Conservation (phyloP, 2,329 filamentous ascomycete species). For the Xylaria sp. region DNA sequence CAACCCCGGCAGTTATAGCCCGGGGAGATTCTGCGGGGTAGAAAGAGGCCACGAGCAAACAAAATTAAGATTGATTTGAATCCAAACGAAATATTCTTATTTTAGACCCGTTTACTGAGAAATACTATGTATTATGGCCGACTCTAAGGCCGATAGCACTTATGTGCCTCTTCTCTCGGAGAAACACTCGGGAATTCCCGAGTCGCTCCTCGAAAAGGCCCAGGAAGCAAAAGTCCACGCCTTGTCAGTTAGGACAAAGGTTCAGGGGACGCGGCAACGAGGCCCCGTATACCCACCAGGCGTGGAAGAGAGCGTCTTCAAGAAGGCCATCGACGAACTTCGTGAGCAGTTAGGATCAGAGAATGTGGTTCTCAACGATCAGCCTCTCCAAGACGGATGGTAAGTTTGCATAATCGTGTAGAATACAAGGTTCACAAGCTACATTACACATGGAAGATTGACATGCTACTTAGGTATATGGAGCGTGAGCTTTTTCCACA, state of each 20-base stretch:
- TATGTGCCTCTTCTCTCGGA: slow-evolving; percentile 51
- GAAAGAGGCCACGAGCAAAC: not conserved
- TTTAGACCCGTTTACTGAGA: not conserved
- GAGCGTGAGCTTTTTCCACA: slow-evolving; percentile 40
- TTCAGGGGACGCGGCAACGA: slow-evolving; percentile 43
- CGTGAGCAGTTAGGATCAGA: slow-evolving; percentile 48
- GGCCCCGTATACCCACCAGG: slow-evolving; percentile 53
- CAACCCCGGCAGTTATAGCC: slow-evolving; percentile 27
- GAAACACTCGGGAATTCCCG: slow-evolving; percentile 54
- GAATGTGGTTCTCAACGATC: slow-evolving; percentile 55
- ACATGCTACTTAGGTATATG: slow-evolving; percentile 44
- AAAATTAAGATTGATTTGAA: not conserved
- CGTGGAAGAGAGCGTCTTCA: slow-evolving; percentile 48
- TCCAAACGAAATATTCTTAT: not conserved
- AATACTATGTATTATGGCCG: slow-evolving; percentile 19
- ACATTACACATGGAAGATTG: not conserved
- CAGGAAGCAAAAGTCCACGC: slow-evolving; percentile 47
- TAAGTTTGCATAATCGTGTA: slow-evolving; percentile 42
- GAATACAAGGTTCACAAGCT: not conserved
- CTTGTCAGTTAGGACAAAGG: slow-evolving; percentile 51
- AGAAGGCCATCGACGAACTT: slow-evolving; percentile 51
- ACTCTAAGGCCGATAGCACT: slow-evolving; percentile 41
- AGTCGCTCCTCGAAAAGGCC: slow-evolving; percentile 52
- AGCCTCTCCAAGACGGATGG: slow-evolving; percentile 54
- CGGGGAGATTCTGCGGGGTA: slow-evolving; percentile 26